phyloP scores from a whole-genome alignment of 2,329 filamentous ascomycete genomes.

The Colletotrichum neosansevieriae region DNA sequence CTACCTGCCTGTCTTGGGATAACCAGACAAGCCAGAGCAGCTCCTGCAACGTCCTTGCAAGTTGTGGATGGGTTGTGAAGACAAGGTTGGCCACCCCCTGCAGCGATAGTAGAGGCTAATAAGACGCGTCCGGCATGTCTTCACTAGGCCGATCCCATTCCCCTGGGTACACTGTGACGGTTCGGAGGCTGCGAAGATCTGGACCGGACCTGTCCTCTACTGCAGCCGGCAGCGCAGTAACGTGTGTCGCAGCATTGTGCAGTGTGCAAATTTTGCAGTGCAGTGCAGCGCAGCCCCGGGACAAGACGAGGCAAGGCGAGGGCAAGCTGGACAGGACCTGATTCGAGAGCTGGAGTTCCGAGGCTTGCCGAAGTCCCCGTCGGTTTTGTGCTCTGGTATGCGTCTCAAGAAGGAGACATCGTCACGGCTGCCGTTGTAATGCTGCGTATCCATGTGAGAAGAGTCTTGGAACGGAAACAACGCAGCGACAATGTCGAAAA shows the following conservation, averaged over 20 bases:
- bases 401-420: neutral
- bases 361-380: slow-evolving; percentile 27
- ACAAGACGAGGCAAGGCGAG: slow-evolving; percentile 7
- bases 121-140: slow-evolving; percentile 42
- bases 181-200: slow-evolving; percentile 38
- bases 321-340: slow-evolving; percentile 1
- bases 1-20: slow-evolving; percentile 34
- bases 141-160: slow-evolving; percentile 40
- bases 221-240: slow-evolving; percentile 35
- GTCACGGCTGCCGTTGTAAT: too few species aligned
- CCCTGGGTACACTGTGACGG: slow-evolving; percentile 40
- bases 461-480: too few species aligned
- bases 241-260: slow-evolving; percentile 11
- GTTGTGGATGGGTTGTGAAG: neutral
- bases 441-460: too few species aligned
- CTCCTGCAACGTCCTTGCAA: slow-evolving; percentile 30
- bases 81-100: slow-evolving; percentile 37
- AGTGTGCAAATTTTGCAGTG: slow-evolving; percentile 19
- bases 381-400: slow-evolving; percentile 16
- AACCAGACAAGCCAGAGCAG: slow-evolving; percentile 7
- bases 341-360: slow-evolving; percentile 28
- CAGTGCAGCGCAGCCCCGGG: slow-evolving; percentile 19
- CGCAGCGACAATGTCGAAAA: too few species aligned
- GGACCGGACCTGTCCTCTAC: slow-evolving; percentile 32
- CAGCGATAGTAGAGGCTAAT: slow-evolving; percentile 40